Conservation (phyloP, 805 yeast genomes). For the Lipomyces starkeyi region DNA sequence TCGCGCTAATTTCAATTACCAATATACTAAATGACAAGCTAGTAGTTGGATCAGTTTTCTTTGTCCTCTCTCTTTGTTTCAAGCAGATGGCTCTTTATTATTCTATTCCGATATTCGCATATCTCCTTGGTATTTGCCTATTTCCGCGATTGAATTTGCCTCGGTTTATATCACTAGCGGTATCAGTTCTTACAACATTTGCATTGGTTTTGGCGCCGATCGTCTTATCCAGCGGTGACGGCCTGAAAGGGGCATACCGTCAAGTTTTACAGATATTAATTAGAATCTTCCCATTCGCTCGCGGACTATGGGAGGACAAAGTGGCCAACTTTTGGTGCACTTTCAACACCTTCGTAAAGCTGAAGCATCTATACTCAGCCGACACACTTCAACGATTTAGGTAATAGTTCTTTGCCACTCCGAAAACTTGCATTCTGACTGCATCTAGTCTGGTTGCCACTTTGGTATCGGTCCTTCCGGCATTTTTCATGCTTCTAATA, state of each 20-base stretch:
- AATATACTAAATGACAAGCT: constrained; percentile 68
- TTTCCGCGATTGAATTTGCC: constrained; percentile 57
- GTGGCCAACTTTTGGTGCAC: constrained; percentile 99
- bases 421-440: constrained; percentile 42
- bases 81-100: constrained; percentile 96
- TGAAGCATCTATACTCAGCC: constrained; percentile 59
- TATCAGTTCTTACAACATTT: constrained; percentile 65
- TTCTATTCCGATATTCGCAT: constrained; percentile 85
- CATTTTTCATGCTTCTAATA: constrained; percentile 57
- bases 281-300: constrained; percentile 86
- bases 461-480: constrained; percentile 58
- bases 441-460: constrained; percentile 46
- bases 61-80: constrained; percentile 77
- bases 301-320: constrained; percentile 96
- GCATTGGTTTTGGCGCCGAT: constrained; percentile 63
- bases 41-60: constrained; percentile 73
- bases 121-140: constrained; percentile 64
- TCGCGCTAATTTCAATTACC: constrained; percentile 70
- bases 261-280: constrained; percentile 62
- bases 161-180: constrained; percentile 65
- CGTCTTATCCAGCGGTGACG: constrained; percentile 34
- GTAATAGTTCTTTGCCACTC: constrained; percentile 42
- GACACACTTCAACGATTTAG: constrained; percentile 62
- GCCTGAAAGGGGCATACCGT: constrained; percentile 41
- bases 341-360: constrained; percentile 77